Conservation (phyloP, 495 filamentous ascomycete species). For the Penicillium odoratum region DNA sequence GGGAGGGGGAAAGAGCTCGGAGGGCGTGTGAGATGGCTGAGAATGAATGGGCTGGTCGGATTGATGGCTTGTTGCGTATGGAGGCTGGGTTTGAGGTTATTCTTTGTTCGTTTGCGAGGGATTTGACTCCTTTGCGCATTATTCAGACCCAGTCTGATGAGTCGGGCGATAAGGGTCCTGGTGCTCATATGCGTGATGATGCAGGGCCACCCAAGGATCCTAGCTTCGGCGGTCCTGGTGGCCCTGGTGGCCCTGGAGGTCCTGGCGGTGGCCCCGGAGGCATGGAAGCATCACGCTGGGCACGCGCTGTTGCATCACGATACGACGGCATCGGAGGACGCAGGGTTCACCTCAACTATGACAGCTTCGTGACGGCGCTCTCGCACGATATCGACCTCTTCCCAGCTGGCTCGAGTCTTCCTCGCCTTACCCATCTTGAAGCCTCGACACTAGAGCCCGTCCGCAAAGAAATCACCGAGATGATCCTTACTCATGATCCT, state of each 20-base stretch:
- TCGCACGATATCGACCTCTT: conserved; percentile 57
- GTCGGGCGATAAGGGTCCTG: neutral
- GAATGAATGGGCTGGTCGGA: conserved; percentile 45
- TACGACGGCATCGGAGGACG: conserved; percentile 58
- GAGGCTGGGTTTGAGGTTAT: conserved; percentile 72
- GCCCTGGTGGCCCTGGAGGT: conserved; percentile 12
- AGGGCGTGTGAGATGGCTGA: conserved; percentile 50
- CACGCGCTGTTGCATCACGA: conserved; percentile 49
- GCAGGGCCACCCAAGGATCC: conserved; percentile 17
- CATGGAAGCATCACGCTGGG: conserved; percentile 21
- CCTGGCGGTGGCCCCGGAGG: conserved; percentile 8
- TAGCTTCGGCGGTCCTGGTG: neutral
- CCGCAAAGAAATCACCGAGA: conserved; percentile 38
- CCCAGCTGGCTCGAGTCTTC: conserved; percentile 33
- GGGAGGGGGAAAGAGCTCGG: conserved; percentile 48
- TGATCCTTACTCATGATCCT: conserved; percentile 33
- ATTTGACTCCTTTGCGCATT: conserved; percentile 32
- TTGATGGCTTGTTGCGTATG: conserved; percentile 65
- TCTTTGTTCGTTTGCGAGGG: conserved; percentile 59
- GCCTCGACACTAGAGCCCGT: conserved; percentile 40
- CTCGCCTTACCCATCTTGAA: conserved; percentile 44
- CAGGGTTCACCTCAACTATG: conserved; percentile 58
- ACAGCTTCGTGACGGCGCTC: conserved; percentile 59
- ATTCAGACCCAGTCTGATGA: conserved; percentile 24
- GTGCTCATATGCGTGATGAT: conserved; percentile 5